phyloP scores from a whole-genome alignment of 1,139 yeast genomes.

The Blastobotrys arbuscula region DNA sequence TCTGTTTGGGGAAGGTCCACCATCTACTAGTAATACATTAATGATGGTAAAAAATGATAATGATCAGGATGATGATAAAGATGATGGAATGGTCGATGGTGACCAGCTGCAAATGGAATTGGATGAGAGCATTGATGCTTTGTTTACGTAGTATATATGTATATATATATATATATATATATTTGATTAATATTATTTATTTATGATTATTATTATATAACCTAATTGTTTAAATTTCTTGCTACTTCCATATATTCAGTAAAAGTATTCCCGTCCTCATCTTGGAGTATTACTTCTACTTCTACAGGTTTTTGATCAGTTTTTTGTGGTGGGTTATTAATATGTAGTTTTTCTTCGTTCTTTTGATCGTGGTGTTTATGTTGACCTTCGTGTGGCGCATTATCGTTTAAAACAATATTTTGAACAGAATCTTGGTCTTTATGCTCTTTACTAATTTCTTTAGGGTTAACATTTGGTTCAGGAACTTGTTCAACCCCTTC shows the following conservation, averaged over 20 bases:
- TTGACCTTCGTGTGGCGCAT: neutral
- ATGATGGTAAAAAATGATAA: neutral
- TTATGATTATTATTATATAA: neutral
- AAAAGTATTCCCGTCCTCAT: neutral
- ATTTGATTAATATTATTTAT: neutral
- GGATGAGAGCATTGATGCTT: conserved; percentile 7
- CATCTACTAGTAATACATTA: neutral
- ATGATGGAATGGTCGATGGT: neutral
- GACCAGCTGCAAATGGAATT: conserved; percentile 4
- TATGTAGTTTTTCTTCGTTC: neutral
- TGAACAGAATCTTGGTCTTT: too few relatives aligned
- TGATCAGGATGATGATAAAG: neutral
- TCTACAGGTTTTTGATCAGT: neutral
- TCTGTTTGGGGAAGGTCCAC: neutral
- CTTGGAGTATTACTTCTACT: neutral
- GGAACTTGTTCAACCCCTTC: too few relatives aligned
- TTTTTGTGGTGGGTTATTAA: too few relatives aligned
- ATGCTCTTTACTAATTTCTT: too few relatives aligned
- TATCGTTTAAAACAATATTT: too few relatives aligned
- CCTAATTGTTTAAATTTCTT: too few relatives aligned
- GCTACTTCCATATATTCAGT: neutral
- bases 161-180: neutral
- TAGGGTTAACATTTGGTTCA: too few relatives aligned
- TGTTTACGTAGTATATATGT: neutral
- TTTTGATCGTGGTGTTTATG: neutral